These are phyloP conservation scores for Butyriboletus loyo DNA, from an alignment of 768 basidiomycete species.

Conservation along the genomic window DNA sequence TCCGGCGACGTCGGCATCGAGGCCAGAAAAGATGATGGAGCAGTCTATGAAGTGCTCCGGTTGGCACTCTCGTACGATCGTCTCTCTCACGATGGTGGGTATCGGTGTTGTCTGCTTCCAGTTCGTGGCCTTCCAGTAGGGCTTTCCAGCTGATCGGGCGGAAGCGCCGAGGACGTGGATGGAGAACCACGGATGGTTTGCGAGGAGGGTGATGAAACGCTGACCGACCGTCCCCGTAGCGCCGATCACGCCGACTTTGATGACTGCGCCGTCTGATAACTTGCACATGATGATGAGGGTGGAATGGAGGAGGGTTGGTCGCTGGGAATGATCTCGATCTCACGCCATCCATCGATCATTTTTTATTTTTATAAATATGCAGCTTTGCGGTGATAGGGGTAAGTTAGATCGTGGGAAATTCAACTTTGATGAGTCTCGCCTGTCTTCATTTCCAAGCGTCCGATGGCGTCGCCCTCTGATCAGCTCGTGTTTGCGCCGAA, in stretches of 20 bases:
- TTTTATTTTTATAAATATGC: no score
- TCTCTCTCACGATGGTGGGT: constrained; percentile 55
- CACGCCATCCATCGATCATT: no score
- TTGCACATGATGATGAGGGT: constrained; percentile 18
- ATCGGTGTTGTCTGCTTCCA: constrained; percentile 90
- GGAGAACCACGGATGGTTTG: constrained; percentile 86
- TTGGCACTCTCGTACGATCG: constrained; percentile 68
- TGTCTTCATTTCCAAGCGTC: background rate
- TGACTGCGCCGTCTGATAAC: constrained; percentile 15
- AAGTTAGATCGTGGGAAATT: constrained; percentile 19
- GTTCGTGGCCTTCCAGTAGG: constrained; percentile 65
- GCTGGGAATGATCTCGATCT: no score
- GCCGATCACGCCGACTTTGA: constrained; percentile 74
- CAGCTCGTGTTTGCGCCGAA: constrained; percentile 69
- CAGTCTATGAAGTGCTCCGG: constrained; percentile 79
- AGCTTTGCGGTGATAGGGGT: constrained; percentile 9
- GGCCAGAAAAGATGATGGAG: constrained; percentile 88
- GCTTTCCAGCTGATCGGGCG: constrained; percentile 78
- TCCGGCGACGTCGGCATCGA: constrained; percentile 93
- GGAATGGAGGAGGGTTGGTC: background rate
- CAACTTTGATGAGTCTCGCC: no score
- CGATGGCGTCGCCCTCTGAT: constrained; percentile 49
- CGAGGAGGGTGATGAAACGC: constrained; percentile 86
- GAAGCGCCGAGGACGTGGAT: constrained; percentile 89
- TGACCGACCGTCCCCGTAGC: constrained; percentile 96